These are phyloP conservation scores for Tulasnella sp. DNA, from an alignment of 768 basidiomycete genomes.

Conservation along the genomic window DNA sequence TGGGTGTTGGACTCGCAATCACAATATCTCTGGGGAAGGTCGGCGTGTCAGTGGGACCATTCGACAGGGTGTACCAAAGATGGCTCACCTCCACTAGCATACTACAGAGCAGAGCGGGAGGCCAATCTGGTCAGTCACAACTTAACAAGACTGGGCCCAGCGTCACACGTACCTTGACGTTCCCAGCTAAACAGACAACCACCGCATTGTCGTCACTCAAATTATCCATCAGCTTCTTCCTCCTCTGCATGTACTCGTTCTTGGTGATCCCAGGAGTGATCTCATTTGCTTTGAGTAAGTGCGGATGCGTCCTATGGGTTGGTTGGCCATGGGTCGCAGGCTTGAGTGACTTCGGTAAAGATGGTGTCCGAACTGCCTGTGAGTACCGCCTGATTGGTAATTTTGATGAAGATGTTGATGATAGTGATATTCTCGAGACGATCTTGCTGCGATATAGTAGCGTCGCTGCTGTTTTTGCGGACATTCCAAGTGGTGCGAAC, in stretches of 20 bases:
- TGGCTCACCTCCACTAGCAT: conserved; percentile 17
- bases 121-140: background rate
- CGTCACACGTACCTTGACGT: conserved; percentile 72
- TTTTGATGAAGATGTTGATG: background rate
- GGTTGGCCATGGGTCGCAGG: conserved; percentile 80
- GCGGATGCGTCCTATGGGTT: conserved; percentile 66
- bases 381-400: background rate
- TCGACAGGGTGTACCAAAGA: background rate
- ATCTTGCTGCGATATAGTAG: background rate
- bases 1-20: conserved; percentile 15
- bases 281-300: conserved; percentile 62
- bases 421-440: background rate
- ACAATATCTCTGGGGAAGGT: conserved; percentile 59
- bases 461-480: background rate
- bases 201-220: conserved; percentile 69
- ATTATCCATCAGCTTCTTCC: conserved; percentile 60
- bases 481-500: background rate
- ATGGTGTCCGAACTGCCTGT: background rate
- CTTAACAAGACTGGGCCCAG: background rate
- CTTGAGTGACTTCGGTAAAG: conserved; percentile 36
- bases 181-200: conserved; percentile 60
- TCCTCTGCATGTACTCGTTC: conserved; percentile 67
- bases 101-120: background rate
- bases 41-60: conserved; percentile 29
- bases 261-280: conserved; percentile 74